Evolutionary conservation across 164 flowering plant species (phyloP), one percentile per base, ranked within the genome.

Genomic region (Kingdonia uniflora): DNA sequence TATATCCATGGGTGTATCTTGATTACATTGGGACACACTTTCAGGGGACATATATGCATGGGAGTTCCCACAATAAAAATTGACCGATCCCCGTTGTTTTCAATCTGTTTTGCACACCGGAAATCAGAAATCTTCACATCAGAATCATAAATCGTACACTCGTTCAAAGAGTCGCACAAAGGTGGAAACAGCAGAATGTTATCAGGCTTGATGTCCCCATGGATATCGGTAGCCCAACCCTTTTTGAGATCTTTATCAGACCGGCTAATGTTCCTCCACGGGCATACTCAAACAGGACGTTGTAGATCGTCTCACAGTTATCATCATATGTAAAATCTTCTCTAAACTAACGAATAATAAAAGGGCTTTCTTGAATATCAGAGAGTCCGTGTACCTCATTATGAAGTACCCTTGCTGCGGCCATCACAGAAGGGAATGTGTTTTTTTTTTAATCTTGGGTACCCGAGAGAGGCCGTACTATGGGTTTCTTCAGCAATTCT

Each of bases 41-140:
- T 52, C 55, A 14, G 55, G 55, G 23, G 55, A 52, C 55, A 38
- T 38, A 39, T 52, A 52, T 22, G n/a, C n/a, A n/a, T n/a, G n/a
- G 35, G 35, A 4, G 35, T 29, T 29, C 43, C 55, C n/a, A 20
- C n/a, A 14, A 37, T 20, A 19, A 14, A 52, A 7, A 11, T 16
- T 13, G 20, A 11, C 20, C 13, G 16, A 2, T 19, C 14, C 8
- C 24, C 19, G 12, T 10, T 19, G n/a, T 20, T 38, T 14, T 35
- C 17, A 17, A 52, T 5, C 0, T 24, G 29, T 42, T 38, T 52
- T 2, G 55, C 55, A 52, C 14, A 11, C 22, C 26, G 23, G 38
- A 37, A 52, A 52, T 52, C 55, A 6, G 22, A 41, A 12, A 52
- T 52, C 43, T 52, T 38, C 1, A 20, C 55, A 52, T 37, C 43